Evolutionary conservation across 1,284 basidiomycete genomes (phyloP), one percentile per base, ranked within the genome.

Genomic region (Pseudozyma pruni): DNA sequence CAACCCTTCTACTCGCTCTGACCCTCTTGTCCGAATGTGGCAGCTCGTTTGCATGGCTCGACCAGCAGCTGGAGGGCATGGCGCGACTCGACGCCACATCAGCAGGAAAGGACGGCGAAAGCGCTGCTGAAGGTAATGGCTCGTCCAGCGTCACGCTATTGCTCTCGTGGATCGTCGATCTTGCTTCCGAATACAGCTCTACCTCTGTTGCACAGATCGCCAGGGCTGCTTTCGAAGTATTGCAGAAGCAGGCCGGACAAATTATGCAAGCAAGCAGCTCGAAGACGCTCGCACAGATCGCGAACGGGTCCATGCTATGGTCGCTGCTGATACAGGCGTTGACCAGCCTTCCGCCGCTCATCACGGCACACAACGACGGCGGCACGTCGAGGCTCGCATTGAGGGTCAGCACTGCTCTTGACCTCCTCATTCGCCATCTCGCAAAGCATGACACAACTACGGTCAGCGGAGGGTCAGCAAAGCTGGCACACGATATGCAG

Each of bases 141-240:
- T 27, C 53, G 10, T 47, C 53, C 13, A 51, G 48, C 31, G 29
- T 66, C 29, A 32, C 35, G 20, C 54, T 51, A 6, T 23, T 72
- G 34, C 44, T 72, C 1, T 40, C 45, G 8, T 72, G 63, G 63
- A 52, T 68, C 22, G n/a, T 68, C 16, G 69, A 72, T 48, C 52
- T 67, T 2, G 47, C 54, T 2, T 61, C 62, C 0, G 44, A 49
- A 2, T 25, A 27, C 29, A 66, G 61, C 35, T 45, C 51, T 6
- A 31, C 11, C 2, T 20, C 62, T 1, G 47, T 61, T 1, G 27
- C 25, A 2, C 11, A 22, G 33, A 31, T 27, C 22, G 46, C 59
- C 2, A 43, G 34, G 33, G 17, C 39, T 1, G 43, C 58, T 4
- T 45, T 66, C 8, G 31, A 27, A 8, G 27, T n/a, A 10, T 29